Evolutionary conservation across 164 flowering plant genomes (phyloP), one percentile per base, ranked within the genome.

Genomic region (Sedum album): DNA sequence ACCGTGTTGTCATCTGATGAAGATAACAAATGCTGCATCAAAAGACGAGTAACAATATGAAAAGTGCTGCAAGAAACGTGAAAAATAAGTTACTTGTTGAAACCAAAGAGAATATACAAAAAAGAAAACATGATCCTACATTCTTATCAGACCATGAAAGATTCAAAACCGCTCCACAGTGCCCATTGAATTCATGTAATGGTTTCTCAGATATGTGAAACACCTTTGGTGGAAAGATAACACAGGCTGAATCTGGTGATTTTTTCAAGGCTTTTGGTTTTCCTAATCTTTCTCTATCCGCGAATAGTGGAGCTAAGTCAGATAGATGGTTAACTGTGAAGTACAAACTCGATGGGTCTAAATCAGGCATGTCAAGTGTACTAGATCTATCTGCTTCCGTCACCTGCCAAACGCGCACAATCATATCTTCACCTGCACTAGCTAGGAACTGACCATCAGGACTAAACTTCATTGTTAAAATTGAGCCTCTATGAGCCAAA

Each of bases 381-480:
- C 74, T 78, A 20, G 83, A 80, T 70, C 94, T 82, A 51, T 84
- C 85, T 65, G 80, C 83, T 73, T 88, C 94, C 69, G 86, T 73
- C 60, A 94, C 93, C 72, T 82, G 80, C 99, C 99, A 94, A 14
- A 90, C 64, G 30, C 92, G 80, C 35, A 94, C 91, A 67, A 94
- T 55, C 35, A 87, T 78, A 78, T 94, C 99, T 75, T 88, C 94
- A 30, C 99, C 96, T 6, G 88, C 99, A 74, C 86, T 91, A 14
- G 97, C 97, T 66, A 94, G 76, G 72, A 80, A 88, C 73, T 81
- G 79, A 23, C 97, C 97, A 81, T 94, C 93, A 42, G 77, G 88
- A 78, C 97, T 94, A 73, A 94, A 94, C 71, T 94, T 94, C 99
- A 94, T 88, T 0, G 92, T 73, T 79, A 82, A 72, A 51, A 94